phyloP scores from a whole-genome alignment of 2,329 filamentous ascomycete species.

The Ascochyta pisi region DNA sequence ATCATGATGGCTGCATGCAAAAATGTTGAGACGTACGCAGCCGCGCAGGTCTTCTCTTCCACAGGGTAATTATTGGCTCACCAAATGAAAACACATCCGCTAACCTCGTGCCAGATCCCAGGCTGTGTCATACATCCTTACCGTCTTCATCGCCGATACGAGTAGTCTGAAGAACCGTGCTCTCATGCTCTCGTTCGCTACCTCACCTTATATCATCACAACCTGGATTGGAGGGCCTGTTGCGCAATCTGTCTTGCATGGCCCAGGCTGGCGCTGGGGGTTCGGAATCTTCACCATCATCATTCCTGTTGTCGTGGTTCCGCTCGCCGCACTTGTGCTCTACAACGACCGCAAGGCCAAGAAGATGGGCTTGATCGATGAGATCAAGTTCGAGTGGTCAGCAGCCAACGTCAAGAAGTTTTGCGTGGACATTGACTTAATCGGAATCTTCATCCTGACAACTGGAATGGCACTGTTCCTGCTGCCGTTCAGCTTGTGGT shows the following conservation, averaged over 20 bases:
- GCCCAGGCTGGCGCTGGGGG: conserved; percentile 69
- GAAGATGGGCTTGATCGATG: conserved; percentile 57
- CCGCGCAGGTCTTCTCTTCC: conserved; percentile 69
- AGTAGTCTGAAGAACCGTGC: conserved; percentile 68
- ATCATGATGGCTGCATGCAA: conserved; percentile 71
- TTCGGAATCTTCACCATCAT: conserved; percentile 72
- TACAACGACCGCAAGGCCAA: conserved; percentile 66
- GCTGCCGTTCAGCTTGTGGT: conserved; percentile 68
- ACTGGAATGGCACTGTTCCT: conserved; percentile 68
- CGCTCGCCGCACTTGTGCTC: conserved; percentile 64
- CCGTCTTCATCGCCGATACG: conserved; percentile 71
- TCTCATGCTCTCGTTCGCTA: conserved; percentile 66
- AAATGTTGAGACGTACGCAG: conserved; percentile 65
- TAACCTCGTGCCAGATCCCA: conserved; percentile 12
- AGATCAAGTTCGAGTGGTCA: conserved; percentile 50
- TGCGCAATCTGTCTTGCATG: conserved; percentile 61
- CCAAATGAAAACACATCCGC: not conserved
- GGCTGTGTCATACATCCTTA: conserved; percentile 58
- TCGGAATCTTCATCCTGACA: conserved; percentile 67
- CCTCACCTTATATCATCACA: conserved; percentile 70
- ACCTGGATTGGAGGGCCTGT: conserved; percentile 67
- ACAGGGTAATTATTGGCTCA: conserved; percentile 64
- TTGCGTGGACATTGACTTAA: conserved; percentile 64
- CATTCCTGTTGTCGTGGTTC: conserved; percentile 65
- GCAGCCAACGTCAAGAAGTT: conserved; percentile 60